These are phyloP conservation scores for Fusarium hostae DNA, from an alignment of 2,329 filamentous ascomycete species.

Conservation along the genomic window DNA sequence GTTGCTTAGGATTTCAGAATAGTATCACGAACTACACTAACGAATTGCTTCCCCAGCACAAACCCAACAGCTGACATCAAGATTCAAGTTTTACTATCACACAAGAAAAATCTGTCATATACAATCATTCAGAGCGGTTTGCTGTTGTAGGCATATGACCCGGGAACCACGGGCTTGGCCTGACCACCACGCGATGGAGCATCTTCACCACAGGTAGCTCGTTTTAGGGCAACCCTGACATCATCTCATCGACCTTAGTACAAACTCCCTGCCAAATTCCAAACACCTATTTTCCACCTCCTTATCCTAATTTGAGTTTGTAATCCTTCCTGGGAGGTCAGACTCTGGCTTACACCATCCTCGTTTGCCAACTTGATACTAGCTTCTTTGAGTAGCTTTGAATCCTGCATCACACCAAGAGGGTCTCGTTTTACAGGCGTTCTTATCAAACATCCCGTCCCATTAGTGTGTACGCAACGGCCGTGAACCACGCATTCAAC, in stretches of 20 bases:
- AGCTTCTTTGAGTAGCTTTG: slow-evolving; percentile 16
- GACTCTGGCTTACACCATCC: slow-evolving; percentile 28
- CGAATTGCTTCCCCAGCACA: neutral
- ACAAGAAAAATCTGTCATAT: neutral
- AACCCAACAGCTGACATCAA: neutral
- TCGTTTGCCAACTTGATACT: slow-evolving; percentile 13
- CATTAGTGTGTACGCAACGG: neutral
- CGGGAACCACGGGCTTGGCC: neutral
- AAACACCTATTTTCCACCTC: neutral
- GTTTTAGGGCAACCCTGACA: slow-evolving; percentile 5
- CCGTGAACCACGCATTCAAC: neutral
- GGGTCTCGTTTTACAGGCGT: neutral
- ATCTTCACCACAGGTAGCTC: neutral
- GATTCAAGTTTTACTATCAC: neutral
- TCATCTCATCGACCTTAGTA: neutral
- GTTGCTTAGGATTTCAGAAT: neutral
- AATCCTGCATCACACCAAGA: neutral
- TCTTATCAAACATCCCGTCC: neutral
- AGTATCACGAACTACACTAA: slow-evolving; percentile 2
- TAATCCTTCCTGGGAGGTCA: slow-evolving; percentile 3
- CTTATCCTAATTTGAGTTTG: neutral
- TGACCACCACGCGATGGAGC: slow-evolving; percentile 11
- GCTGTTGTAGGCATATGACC: neutral
- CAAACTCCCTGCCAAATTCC: neutral
- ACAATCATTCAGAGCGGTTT: neutral